These are phyloP conservation scores for Rhizodiscina lignyota DNA, from an alignment of 495 filamentous ascomycete species.

Conservation along the genomic window DNA sequence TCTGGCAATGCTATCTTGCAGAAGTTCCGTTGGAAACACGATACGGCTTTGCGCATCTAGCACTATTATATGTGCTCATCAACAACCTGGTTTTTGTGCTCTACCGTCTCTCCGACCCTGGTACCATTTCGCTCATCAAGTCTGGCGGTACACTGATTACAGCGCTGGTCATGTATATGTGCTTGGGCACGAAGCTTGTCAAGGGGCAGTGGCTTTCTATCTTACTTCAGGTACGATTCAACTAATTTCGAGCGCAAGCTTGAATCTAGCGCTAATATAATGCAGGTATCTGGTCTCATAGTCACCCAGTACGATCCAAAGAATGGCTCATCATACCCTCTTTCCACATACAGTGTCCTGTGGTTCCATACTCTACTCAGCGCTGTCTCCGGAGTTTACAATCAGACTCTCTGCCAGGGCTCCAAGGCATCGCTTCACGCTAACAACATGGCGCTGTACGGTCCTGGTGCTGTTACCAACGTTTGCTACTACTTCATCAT, in stretches of 20 bases:
- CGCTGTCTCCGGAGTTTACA: conserved; percentile 13
- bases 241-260: neutral
- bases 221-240: too few species aligned
- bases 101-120: conserved; percentile 6
- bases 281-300: neutral
- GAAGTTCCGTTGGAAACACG: conserved; percentile 11
- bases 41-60: conserved; percentile 13
- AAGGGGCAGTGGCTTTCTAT: conserved; percentile 13
- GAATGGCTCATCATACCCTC: conserved; percentile 2
- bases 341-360: conserved; percentile 10
- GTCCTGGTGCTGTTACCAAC: conserved; percentile 11
- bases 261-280: too few species aligned
- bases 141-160: conserved; percentile 12
- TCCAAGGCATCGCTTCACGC: conserved; percentile 12
- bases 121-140: conserved; percentile 11
- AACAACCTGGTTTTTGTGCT: conserved; percentile 11
- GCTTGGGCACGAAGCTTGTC: conserved; percentile 6
- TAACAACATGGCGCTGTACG: conserved; percentile 15
- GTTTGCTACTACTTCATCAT: conserved; percentile 11
- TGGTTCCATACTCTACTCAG: conserved; percentile 9
- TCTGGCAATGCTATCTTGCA: too few species aligned
- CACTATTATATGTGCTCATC: conserved; percentile 15
- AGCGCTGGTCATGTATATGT: conserved; percentile 9
- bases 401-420: conserved; percentile 12
- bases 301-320: neutral